Base-by-base conservation (phyloP, 2,329 filamentous ascomycete genomes). In the Apiospora koreana region DNA sequence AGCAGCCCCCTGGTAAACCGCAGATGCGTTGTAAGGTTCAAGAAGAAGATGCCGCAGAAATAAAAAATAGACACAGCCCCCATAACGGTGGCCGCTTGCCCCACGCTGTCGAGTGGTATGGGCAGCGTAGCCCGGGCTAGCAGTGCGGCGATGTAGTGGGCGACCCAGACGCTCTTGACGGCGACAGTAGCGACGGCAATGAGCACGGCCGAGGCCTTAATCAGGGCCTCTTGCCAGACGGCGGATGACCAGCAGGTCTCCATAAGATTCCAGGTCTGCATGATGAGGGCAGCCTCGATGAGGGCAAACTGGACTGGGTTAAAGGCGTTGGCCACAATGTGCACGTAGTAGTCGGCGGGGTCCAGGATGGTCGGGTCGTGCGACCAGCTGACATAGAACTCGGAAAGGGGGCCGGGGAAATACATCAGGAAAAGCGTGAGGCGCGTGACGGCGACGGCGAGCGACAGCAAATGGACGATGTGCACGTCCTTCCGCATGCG, bases 401-500 rank as follows among this genome's bases (percentile, higher is more conserved):
- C 83, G 74, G 86, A 83, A 74, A 89, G 91, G 4, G 85, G 82
- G 2, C 89, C 89, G 10, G 88, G 87, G 76, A 89, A 91, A 79
- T 87, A 92, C 69, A 89, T 77, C 68, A 83, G 81, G 28, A 89
- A 82, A 6, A 94, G 80, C 21, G 86, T 78, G 76, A 85, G 86
- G 71, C 92, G 90, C 64, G 89, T 79, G 67, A 87, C 82, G 80
- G 92, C 90, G 76, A 90, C 77, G 66, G 87, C 67, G 25, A 97
- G 85, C 18, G 88, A 87, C 31, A 85, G 71, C 25, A 87, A 74
- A 77, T 95, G 94, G 75, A 94, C 83, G 73, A 91, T 76, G 78
- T 92, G 93, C 25, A 93, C 86, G 0, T 84, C 77, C 1, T 91
- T 91, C 68, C 83, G 82, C 71, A 93, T 87, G 78, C 93, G 94